These are phyloP conservation scores for Tolypocladium sp. DNA, from an alignment of 2,329 filamentous ascomycete species.

Conservation along the genomic window DNA sequence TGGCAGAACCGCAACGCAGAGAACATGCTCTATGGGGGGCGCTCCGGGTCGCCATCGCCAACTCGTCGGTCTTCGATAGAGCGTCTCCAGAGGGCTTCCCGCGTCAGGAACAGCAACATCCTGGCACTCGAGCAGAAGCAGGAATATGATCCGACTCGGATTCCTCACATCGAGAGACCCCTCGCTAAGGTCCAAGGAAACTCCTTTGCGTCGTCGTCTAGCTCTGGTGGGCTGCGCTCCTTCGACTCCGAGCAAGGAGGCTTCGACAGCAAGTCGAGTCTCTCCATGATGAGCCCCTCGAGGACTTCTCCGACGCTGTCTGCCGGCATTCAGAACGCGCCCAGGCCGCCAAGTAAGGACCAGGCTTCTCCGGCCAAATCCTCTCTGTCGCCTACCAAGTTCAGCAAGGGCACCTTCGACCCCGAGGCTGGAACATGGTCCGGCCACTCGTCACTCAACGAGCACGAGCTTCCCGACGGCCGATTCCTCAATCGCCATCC, in stretches of 20 bases:
- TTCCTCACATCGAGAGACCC: constrained; percentile 74
- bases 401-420: constrained; percentile 62
- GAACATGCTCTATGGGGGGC: constrained; percentile 59
- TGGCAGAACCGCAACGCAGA: constrained; percentile 81
- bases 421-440: constrained; percentile 60
- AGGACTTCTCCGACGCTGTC: constrained; percentile 9
- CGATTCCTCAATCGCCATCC: constrained; percentile 70
- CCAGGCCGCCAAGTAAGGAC: constrained; percentile 55
- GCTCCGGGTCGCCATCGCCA: constrained; percentile 56
- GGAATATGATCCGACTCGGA: constrained; percentile 77
- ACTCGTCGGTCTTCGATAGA: constrained; percentile 86
- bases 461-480: constrained; percentile 53
- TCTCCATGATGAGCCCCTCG: constrained; percentile 20
- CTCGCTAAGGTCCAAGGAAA: constrained; percentile 69
- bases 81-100: constrained; percentile 85
- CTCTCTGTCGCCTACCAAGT: constrained; percentile 62
- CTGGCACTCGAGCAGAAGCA: constrained; percentile 86
- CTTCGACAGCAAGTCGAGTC: constrained; percentile 37
- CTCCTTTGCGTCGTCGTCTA: constrained; percentile 53
- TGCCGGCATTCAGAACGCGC: constrained; percentile 12
- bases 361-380: constrained; percentile 80
- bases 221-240: constrained; percentile 42
- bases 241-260: constrained; percentile 32
- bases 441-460: constrained; percentile 50
- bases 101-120: constrained; percentile 97